phyloP scores from a whole-genome alignment of 768 basidiomycete genomes.

The Suillus paluster region DNA sequence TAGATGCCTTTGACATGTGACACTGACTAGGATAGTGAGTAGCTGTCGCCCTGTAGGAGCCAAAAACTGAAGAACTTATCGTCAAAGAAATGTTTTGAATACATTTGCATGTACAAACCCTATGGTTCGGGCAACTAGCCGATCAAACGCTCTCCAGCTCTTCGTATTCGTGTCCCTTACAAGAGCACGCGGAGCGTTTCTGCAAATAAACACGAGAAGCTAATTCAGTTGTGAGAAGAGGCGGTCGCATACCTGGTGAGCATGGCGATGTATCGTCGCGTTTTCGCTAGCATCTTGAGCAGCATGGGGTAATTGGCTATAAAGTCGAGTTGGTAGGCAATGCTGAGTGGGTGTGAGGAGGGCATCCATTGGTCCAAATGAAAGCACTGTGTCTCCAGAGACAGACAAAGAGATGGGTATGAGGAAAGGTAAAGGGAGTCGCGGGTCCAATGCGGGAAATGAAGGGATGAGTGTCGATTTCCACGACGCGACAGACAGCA shows the following conservation, averaged over 20 bases:
- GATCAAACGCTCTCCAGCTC: too few species aligned
- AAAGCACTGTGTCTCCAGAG: slow-evolving; percentile 72
- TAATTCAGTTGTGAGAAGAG: background rate
- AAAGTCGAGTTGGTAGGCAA: slow-evolving; percentile 76
- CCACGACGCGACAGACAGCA: too few species aligned
- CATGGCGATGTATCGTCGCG: slow-evolving; percentile 77
- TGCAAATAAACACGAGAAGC: slow-evolving; percentile 27
- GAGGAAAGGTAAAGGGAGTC: slow-evolving; percentile 68
- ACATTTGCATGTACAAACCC: slow-evolving; percentile 53
- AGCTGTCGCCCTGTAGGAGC: slow-evolving; percentile 79
- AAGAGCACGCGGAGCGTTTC: slow-evolving; percentile 81
- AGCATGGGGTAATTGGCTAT: slow-evolving; percentile 76
- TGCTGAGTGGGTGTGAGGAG: slow-evolving; percentile 69
- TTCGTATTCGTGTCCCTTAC: slow-evolving; percentile 88
- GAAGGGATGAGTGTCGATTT: slow-evolving; percentile 77
- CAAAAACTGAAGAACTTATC: slow-evolving; percentile 92
- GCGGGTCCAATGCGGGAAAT: slow-evolving; percentile 70
- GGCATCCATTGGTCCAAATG: slow-evolving; percentile 85
- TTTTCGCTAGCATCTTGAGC: too few species aligned
- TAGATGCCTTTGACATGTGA: slow-evolving; percentile 83
- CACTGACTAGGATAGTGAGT: too few species aligned
- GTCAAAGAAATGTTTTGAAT: slow-evolving; percentile 47
- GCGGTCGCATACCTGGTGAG: slow-evolving; percentile 65
- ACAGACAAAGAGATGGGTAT: slow-evolving; percentile 77
- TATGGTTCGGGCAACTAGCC: slow-evolving; percentile 84